Conservation (phyloP, 257 asterid genomes). For the Petunia secreta region DNA sequence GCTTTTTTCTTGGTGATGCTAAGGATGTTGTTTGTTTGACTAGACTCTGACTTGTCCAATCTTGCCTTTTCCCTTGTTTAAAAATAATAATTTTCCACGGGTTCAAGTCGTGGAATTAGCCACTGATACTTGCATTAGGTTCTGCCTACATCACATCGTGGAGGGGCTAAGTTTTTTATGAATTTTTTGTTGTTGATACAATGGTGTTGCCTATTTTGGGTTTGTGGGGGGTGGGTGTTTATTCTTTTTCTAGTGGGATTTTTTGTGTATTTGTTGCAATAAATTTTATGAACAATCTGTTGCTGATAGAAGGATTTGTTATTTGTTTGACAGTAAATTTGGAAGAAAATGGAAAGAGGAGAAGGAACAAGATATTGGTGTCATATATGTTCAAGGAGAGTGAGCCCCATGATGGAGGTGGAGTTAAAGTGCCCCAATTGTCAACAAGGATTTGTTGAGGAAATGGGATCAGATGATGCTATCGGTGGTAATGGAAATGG, state of each 20-base stretch:
- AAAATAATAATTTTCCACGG: too few relatives aligned
- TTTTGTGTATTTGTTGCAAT: not conserved
- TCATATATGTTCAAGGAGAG: constrained; percentile 68
- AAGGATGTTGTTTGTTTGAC: not conserved
- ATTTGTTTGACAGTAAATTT: constrained; percentile 20
- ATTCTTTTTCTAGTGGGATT: not conserved
- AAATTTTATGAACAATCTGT: not conserved
- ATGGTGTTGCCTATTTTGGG: not conserved
- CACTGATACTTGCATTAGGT: too few relatives aligned
- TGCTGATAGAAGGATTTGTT: not conserved
- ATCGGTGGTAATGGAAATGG: not conserved
- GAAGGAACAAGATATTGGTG: constrained; percentile 67
- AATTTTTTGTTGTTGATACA: not conserved
- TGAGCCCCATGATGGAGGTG: constrained; percentile 60
- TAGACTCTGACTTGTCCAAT: too few relatives aligned
- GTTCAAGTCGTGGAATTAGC: too few relatives aligned
- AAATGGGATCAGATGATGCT: constrained; percentile 47
- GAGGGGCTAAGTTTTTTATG: not conserved
- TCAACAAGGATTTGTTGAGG: constrained; percentile 77
- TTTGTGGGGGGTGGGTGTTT: not conserved
- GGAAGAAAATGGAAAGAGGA: constrained; percentile 55
- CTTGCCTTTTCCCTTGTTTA: too few relatives aligned
- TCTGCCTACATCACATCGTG: too few relatives aligned
- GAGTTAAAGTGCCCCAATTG: constrained; percentile 81
- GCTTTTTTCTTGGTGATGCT: not conserved